These are phyloP conservation scores for Pistacia integerrima DNA, from an alignment of 345 rosid genomes.

Conservation along the genomic window DNA sequence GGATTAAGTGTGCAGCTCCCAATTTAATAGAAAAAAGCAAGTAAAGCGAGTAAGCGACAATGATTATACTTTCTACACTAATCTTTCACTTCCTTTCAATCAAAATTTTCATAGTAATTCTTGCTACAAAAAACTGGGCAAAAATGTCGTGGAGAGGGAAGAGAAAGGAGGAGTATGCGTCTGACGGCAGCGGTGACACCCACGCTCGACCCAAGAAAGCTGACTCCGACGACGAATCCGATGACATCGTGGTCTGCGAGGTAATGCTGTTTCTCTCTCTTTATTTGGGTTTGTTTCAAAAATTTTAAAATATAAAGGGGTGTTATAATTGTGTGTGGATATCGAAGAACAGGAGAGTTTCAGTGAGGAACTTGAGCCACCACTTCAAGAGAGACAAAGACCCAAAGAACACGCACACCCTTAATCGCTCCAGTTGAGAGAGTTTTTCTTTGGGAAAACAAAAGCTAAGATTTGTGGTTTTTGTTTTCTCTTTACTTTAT, in stretches of 20 bases:
- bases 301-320: not conserved
- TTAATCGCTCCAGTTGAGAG: too few species aligned
- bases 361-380: slow-evolving; percentile 57
- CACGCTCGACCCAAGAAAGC: slow-evolving; percentile 69
- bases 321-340: slow-evolving; percentile 39
- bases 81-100: not conserved
- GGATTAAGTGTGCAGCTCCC: too few species aligned
- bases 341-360: slow-evolving; percentile 80
- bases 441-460: too few species aligned
- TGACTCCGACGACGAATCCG: slow-evolving; percentile 46
- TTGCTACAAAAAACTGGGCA: not conserved
- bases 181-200: slow-evolving; percentile 59
- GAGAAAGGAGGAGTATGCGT: slow-evolving; percentile 60
- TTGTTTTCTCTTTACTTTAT: too few species aligned
- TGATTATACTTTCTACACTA: not conserved
- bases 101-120: not conserved
- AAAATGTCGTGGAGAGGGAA: slow-evolving; percentile 81
- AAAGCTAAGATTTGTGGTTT: too few species aligned
- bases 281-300: not conserved
- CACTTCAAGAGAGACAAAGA: too few species aligned
- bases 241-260: slow-evolving; percentile 77
- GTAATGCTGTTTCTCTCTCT: slow-evolving; percentile 23
- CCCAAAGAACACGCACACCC: too few species aligned
- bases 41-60: not conserved
- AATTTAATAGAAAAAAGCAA: too few species aligned